phyloP scores from a whole-genome alignment of 345 rosid species.

The Diplotaxis tenuifolia region DNA sequence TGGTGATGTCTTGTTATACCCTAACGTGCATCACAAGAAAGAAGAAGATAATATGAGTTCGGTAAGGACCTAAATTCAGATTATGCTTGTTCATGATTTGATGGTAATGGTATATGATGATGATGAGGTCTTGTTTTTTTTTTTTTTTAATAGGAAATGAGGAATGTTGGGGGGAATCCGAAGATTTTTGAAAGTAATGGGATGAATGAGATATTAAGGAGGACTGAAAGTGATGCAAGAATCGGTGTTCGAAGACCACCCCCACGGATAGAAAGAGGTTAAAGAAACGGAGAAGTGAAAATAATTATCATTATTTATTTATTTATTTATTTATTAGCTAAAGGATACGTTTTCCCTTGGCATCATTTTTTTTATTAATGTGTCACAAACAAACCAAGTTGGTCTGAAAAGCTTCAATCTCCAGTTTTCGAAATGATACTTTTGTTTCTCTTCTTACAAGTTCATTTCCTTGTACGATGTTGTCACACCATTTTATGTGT shows the following conservation, averaged over 20 bases:
- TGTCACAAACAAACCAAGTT: not conserved
- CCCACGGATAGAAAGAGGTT: slow-evolving; percentile 38
- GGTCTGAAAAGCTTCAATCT: slow-evolving; percentile 11
- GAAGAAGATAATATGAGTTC: slow-evolving; percentile 7
- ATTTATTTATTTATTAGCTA: slow-evolving; percentile 7
- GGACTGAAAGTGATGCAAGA: slow-evolving; percentile 35
- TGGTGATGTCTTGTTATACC: slow-evolving; percentile 11
- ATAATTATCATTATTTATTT: not conserved
- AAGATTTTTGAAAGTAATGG: slow-evolving; percentile 35
- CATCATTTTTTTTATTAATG: slow-evolving; percentile 22
- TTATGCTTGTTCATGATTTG: not conserved
- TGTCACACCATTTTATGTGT: not conserved
- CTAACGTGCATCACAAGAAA: slow-evolving; percentile 27
- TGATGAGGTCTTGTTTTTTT: not conserved
- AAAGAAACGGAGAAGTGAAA: not conserved
- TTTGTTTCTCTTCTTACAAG: not conserved
- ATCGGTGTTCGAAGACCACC: slow-evolving; percentile 33
- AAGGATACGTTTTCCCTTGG: not conserved
- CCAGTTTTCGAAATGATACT: slow-evolving; percentile 22
- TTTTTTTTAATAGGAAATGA: not conserved
- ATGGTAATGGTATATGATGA: not conserved
- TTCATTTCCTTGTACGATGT: not conserved
- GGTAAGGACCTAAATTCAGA: not conserved
- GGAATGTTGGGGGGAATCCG: slow-evolving; percentile 29
- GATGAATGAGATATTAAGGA: slow-evolving; percentile 40